Percentiles rank a stretch among this genome's conserved stretches.
These are phyloP conservation scores for Tylopilus sp. DNA, from an alignment of 1,284 basidiomycete species.

Conservation along the genomic window DNA sequence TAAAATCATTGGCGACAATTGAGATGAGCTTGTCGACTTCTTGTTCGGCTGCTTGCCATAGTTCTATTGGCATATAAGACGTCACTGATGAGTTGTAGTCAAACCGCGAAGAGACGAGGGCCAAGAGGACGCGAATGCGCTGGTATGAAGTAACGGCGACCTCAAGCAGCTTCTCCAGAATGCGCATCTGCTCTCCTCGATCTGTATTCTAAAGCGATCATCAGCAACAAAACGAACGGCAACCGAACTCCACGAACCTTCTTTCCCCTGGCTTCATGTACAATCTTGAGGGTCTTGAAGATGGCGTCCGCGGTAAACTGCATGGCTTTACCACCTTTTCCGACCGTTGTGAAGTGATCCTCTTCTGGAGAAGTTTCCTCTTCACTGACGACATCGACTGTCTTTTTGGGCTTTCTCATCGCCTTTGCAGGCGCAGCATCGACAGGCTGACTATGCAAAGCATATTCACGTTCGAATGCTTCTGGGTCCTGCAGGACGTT, in stretches of 20 bases:
- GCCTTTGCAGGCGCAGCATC: constrained; percentile 38
- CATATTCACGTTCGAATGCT: constrained; percentile 77
- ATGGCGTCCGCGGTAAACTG: constrained; percentile 85
- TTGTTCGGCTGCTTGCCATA: constrained; percentile 83
- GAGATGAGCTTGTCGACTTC: constrained; percentile 87
- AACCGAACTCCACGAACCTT: constrained; percentile 57
- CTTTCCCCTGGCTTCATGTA: constrained; percentile 94
- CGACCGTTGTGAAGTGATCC: constrained; percentile 83
- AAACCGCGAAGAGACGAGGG: constrained; percentile 91
- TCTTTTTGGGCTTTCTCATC: constrained; percentile 41
- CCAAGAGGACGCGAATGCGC: constrained; percentile 89
- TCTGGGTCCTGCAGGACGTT: constrained; percentile 69
- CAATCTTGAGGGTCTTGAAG: constrained; percentile 87
- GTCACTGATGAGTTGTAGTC: constrained; percentile 92
- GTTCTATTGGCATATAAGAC: constrained; percentile 86
- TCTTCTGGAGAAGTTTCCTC: constrained; percentile 53
- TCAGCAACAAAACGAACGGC: constrained; percentile 3
- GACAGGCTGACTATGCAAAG: constrained; percentile 49
- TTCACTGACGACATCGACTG: constrained; percentile 33
- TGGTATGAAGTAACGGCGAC: constrained; percentile 89
- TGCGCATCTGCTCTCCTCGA: constrained; percentile 89
- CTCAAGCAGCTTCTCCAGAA: constrained; percentile 83
- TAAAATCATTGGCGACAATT: constrained; percentile 65
- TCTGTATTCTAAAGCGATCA: constrained; percentile 76
- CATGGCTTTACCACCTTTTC: constrained; percentile 82